Percentiles rank a stretch among this genome's conserved stretches.
phyloP scores from a whole-genome alignment of 129 eudicot species.

The Flaveria sonorensis region DNA sequence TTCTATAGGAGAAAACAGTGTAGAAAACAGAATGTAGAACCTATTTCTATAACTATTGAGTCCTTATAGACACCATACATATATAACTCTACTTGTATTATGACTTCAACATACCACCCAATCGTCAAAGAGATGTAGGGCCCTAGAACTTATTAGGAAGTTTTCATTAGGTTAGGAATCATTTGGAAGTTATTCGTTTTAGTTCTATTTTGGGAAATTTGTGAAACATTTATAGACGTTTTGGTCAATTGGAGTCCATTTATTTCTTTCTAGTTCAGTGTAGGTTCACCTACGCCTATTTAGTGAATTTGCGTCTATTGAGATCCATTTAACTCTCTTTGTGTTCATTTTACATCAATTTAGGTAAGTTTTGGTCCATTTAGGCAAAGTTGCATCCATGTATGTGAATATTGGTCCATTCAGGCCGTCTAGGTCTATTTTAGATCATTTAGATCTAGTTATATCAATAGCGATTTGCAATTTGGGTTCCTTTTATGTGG shows the following conservation, averaged over 20 bases:
- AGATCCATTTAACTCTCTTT: constrained; percentile 3
- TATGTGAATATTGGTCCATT: not conserved
- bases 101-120: not conserved
- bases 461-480: not conserved
- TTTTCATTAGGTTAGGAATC: not conserved
- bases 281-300: not conserved
- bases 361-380: not conserved
- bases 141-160: not conserved
- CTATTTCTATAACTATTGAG: not conserved
- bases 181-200: not conserved
- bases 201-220: constrained; percentile 11
- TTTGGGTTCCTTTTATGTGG: not conserved
- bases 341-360: not conserved
- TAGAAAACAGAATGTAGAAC: constrained; percentile 12
- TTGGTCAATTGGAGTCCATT: not conserved
- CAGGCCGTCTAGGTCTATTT: not conserved
- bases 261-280: not conserved
- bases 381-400: not conserved
- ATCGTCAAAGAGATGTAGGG: not conserved
- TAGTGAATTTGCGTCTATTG: not conserved
- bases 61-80: not conserved
- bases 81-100: not conserved
- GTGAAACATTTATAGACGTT: not conserved
- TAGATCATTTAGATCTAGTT: constrained; percentile 14
- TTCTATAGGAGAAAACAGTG: constrained; percentile 6